These are phyloP conservation scores for Jatropha curcas DNA, from an alignment of 345 rosid species.

Conservation along the genomic window DNA sequence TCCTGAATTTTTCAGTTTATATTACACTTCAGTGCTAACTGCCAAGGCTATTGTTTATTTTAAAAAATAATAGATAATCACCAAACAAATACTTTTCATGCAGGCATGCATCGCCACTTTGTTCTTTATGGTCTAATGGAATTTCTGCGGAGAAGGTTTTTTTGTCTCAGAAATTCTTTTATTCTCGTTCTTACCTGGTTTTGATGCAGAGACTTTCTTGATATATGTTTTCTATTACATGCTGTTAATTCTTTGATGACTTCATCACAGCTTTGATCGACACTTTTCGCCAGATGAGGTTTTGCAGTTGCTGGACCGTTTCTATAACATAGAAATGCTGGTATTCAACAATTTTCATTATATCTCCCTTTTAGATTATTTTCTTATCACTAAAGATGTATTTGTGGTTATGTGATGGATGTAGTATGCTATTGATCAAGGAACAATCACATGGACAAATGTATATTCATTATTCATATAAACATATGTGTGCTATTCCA, in stretches of 20 bases:
- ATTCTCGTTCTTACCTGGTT: neutral
- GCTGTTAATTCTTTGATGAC: slow-evolving; percentile 7
- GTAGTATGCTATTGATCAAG: neutral
- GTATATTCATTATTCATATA: neutral
- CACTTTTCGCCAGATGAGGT: slow-evolving; percentile 90
- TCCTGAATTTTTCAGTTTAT: neutral
- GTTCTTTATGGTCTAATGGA: slow-evolving; percentile 94
- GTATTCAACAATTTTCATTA: slow-evolving; percentile 32
- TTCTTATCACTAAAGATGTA: neutral
- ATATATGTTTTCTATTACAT: slow-evolving; percentile 6
- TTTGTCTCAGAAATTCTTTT: slow-evolving; percentile 1
- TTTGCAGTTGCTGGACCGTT: slow-evolving; percentile 83
- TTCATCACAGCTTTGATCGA: slow-evolving; percentile 66
- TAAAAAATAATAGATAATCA: neutral
- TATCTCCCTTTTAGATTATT: neutral
- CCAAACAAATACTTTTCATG: slow-evolving; percentile 14
- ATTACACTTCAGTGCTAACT: neutral
- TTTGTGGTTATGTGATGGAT: neutral
- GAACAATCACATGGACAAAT: neutral
- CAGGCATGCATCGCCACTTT: slow-evolving; percentile 95
- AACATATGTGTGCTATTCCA: neutral
- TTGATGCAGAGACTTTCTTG: neutral
- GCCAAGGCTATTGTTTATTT: neutral
- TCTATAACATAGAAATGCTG: slow-evolving; percentile 95
- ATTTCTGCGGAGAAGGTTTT: slow-evolving; percentile 78